Conservation (phyloP, 225 moss, liverwort and hornwort genomes). For the Sphagnum contortum region DNA sequence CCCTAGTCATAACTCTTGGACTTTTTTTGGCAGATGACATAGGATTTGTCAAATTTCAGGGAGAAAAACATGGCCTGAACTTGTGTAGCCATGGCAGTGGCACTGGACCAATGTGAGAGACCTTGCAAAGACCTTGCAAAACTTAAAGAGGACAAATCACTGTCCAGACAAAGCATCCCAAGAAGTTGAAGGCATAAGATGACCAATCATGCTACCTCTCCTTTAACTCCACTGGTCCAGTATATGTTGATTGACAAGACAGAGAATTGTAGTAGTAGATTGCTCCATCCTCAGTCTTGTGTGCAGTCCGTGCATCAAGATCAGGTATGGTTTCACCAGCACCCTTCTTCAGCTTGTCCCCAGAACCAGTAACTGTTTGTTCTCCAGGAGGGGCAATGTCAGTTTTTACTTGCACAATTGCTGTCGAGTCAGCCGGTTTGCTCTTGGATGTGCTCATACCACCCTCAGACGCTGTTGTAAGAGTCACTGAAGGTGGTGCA, state of each 20-base stretch:
- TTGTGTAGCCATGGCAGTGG: neutral
- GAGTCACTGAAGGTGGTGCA: constrained; percentile 18
- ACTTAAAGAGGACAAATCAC: constrained; percentile 34
- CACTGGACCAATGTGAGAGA: constrained; percentile 5
- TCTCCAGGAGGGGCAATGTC: constrained; percentile 12
- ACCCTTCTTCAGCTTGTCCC: constrained; percentile 10
- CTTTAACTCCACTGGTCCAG: constrained; percentile 69
- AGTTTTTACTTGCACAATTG: constrained; percentile 6
- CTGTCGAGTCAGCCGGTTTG: constrained; percentile 5
- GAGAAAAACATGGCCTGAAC: neutral
- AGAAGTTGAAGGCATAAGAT: constrained; percentile 21
- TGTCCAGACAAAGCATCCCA: constrained; percentile 21
- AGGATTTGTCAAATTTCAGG: too few species aligned
- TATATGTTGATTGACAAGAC: constrained; percentile 68
- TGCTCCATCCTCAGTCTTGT: constrained; percentile 78
- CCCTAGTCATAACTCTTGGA: too few species aligned
- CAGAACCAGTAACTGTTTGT: constrained; percentile 7
- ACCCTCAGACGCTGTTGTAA: constrained; percentile 11
- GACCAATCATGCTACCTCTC: constrained; percentile 61
- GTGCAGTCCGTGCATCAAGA: constrained; percentile 76
- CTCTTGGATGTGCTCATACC: constrained; percentile 17
- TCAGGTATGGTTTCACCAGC: constrained; percentile 18
- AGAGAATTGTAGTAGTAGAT: constrained; percentile 79
- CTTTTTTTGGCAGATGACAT: too few species aligned
- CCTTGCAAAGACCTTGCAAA: constrained; percentile 15